Conservation (phyloP, 305 asterid species). For the Fraxinus floribunda region DNA sequence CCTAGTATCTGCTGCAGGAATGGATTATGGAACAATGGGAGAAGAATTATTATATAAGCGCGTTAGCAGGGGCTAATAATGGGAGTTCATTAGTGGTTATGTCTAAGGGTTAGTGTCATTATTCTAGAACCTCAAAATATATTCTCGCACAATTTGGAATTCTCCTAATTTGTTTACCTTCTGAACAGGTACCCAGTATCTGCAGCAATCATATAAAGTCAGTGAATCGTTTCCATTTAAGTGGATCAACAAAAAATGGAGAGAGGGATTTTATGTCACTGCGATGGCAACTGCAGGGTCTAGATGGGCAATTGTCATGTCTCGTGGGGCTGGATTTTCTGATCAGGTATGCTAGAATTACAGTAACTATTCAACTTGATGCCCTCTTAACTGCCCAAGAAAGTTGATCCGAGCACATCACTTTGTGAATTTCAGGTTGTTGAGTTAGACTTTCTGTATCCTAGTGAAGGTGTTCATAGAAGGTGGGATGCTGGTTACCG, state of each 20-base stretch:
- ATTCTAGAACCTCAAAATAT: neutral
- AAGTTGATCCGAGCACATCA: neutral
- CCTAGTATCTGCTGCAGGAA: conserved; percentile 40
- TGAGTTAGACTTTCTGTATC: conserved; percentile 70
- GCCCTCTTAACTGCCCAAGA: neutral
- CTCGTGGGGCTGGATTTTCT: conserved; percentile 67
- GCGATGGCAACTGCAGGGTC: conserved; percentile 66
- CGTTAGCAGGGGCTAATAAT: conserved; percentile 68
- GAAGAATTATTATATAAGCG: conserved; percentile 61
- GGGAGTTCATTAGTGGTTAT: conserved; percentile 73
- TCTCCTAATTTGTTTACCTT: conserved; percentile 15
- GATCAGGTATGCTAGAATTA: conserved; percentile 44
- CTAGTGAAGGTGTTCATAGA: conserved; percentile 71
- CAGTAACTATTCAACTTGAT: neutral
- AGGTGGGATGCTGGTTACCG: conserved; percentile 76
- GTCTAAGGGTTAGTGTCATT: conserved; percentile 65
- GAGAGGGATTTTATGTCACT: conserved; percentile 65
- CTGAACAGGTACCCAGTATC: conserved; percentile 49
- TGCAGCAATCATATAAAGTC: conserved; percentile 71
- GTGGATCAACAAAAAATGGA: conserved; percentile 76
- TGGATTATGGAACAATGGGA: conserved; percentile 83
- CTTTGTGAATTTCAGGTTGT: conserved; percentile 51
- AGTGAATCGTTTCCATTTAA: conserved; percentile 68
- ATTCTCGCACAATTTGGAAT: neutral
- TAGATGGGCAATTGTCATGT: conserved; percentile 67